Base-by-base conservation (phyloP, 805 yeast genomes). In the Zygosaccharomyces kombuchaensis region DNA sequence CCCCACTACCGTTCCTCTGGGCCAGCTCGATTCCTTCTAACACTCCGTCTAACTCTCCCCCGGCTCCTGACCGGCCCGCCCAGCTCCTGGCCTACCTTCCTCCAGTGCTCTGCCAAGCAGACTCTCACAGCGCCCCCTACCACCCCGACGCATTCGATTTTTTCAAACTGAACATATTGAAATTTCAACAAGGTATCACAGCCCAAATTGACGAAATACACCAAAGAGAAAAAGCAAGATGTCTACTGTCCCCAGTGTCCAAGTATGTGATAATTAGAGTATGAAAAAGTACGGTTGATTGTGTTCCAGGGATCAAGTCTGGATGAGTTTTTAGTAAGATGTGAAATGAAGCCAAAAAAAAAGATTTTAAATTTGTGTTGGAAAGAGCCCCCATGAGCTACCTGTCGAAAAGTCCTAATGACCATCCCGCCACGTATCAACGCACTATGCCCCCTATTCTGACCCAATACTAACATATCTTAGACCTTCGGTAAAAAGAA, bases 401-500 rank as follows among this genome's bases (percentile, higher is more conserved):
- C 13, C 3, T 10, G 13, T 29, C 12, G 32, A 29, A 29, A 29
- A 6, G 8, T 6, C 32, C 8, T 9, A n/a, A 10, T 13, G 32
- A 12, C 32, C 32, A 13, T 10, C 32, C 13, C 32, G 13, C 32
- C 3, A 19, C 5, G 16, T n/a, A 3, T n/a, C 32, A 29, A 10
- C 14, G n/a, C 14, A n/a, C 32, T 29, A 25, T 13, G 16, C 21
- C 41, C 46, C 39, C 27, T 16, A 63, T 63, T 45, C 7, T n/a
- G 32, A 4, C 32, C 3, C 8, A 29, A 29, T 29, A 29, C 32
- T 29, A 29, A 29, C 32, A 29, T 29, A 7, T 44, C 16, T 22
- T 74, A 90, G 96, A 93, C 98, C 76, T 93, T 93, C 80, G 99
- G 99, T 80, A 93, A 91, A 83, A 93, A 93, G 91, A 93, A 86